A percentile compares a stretch with the other conserved stretches of the same genome.
Evolutionary conservation across 192 early-diverging fungal genomes (phyloP).

Genomic region (Geranomyces michiganensis): DNA sequence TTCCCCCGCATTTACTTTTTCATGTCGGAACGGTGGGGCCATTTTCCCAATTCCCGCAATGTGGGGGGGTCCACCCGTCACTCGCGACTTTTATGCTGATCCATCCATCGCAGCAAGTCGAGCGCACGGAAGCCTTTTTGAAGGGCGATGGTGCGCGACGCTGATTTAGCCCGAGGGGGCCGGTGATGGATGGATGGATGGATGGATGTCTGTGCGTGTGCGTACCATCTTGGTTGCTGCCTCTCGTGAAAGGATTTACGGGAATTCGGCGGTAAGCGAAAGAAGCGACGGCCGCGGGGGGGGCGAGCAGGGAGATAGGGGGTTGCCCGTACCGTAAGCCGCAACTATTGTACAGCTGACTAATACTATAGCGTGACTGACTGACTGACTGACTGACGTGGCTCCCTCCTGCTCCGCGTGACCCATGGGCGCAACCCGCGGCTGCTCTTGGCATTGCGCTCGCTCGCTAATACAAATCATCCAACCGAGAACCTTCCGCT

Average conservation of each 20-base stretch:
- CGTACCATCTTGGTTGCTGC: slow-evolving; percentile 4
- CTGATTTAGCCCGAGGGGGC: not conserved
- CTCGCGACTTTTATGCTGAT: slow-evolving; percentile 23
- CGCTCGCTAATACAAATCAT: no score
- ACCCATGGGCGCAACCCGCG: no score
- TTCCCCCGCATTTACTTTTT: no score
- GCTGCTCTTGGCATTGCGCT: no score
- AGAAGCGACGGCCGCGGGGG: not conserved
- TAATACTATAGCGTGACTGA: no score
- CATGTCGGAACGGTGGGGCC: no score
- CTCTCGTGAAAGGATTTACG: not conserved
- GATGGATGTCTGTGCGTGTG: slow-evolving; percentile 26
- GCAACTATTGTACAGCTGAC: no score
- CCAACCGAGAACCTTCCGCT: no score
- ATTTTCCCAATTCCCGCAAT: not conserved
- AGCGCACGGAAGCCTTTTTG: slow-evolving; percentile 28
- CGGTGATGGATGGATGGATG: slow-evolving; percentile 25
- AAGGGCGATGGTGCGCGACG: slow-evolving; percentile 21
- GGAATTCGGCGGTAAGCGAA: slow-evolving; percentile 3
- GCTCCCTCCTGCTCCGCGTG: no score
- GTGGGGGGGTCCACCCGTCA: slow-evolving; percentile 17
- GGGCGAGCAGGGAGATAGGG: no score
- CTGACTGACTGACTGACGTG: no score
- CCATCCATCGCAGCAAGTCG: slow-evolving; percentile 16
- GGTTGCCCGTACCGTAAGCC: no score